Evolutionary conservation across 2,329 filamentous ascomycete species (phyloP), one percentile per base, ranked within the genome.

Genomic region (Sclerotinia minor): DNA sequence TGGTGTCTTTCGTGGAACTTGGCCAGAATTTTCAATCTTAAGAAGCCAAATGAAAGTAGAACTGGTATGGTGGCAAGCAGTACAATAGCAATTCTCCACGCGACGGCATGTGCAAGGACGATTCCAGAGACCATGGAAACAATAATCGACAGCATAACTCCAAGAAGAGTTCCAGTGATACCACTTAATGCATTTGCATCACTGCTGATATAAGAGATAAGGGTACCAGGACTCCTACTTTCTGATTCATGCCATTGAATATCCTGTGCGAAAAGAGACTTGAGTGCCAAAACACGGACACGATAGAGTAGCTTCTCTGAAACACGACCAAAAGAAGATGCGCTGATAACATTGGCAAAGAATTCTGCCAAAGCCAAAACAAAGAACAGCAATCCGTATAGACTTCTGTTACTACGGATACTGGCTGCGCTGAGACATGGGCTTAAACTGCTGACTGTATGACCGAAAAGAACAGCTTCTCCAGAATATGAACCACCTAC

Each of bases 21-120:
- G 29, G 47, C 60, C 26, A 64, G 47, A 17, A 64, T n/a, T 24
- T 53, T 52, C 32, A 64, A 29, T 32, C 47, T n/a, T n/a, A 64
- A 24, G 32, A 64, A 64, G n/a, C 60, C 60, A 15, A 35, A 52
- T 53, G 29, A 35, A 32, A 64, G 49, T 24, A 64, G 35, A 38
- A 64, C n/a, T 9, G 60, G 60, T 26, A 88, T 87, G 0, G 87
- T 92, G 5, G 86, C 89, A 0, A 92, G 81, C 9, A 92, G 83
- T 29, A 92, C 89, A 15, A 93, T 77, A 0, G 89, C 89, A 67
- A 93, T 91, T 75, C 85, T 89, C 90, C 90, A 93, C 5, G 88
- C 87, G 60, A 92, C 81, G 57, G 91, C 85, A 70, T 91, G 88
- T 0, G 89, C 86, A 15, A 92, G 75, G 44, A 89, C 84, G 65